A percentile compares a stretch with the other conserved stretches of the same genome.
These are phyloP conservation scores for Mycena alexandri DNA, from an alignment of 768 basidiomycete genomes.

Conservation along the genomic window DNA sequence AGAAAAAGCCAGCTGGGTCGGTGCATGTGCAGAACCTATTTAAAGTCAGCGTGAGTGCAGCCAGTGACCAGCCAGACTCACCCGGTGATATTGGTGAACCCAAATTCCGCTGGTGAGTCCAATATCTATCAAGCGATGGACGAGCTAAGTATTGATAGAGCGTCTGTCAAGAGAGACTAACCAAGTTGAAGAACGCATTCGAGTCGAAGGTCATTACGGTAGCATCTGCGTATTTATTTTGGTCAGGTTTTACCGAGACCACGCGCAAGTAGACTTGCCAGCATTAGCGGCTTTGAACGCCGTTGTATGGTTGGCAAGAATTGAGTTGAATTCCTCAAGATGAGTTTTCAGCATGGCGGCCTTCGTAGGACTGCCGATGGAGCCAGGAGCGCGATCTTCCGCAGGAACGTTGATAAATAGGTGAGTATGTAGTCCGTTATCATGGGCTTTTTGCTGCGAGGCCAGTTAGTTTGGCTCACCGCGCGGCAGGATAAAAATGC, in stretches of 20 bases:
- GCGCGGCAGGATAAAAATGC: slow-evolving; percentile 16
- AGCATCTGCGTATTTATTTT: slow-evolving; percentile 43
- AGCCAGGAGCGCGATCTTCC: slow-evolving; percentile 60
- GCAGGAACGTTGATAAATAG: slow-evolving; percentile 72
- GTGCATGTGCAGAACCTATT: slow-evolving; percentile 64
- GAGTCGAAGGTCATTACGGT: slow-evolving; percentile 64
- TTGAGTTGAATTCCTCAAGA: slow-evolving; percentile 57
- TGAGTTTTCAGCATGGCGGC: slow-evolving; percentile 53
- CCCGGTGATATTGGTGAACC: slow-evolving; percentile 66
- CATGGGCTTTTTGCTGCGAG: slow-evolving; percentile 54
- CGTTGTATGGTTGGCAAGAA: slow-evolving; percentile 51
- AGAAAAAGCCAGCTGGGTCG: slow-evolving; percentile 60
- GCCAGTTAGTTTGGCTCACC: slow-evolving; percentile 1
- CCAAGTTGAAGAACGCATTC: slow-evolving; percentile 60
- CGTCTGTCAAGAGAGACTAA: too few relatives aligned
- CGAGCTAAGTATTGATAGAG: too few relatives aligned
- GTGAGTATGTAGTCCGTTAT: slow-evolving; percentile 58
- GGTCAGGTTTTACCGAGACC: neutral
- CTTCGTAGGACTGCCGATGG: slow-evolving; percentile 50
- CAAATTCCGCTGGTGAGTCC: slow-evolving; percentile 54
- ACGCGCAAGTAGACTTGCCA: slow-evolving; percentile 34
- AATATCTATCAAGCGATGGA: too few relatives aligned
- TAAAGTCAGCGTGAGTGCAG: neutral
- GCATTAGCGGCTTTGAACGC: slow-evolving; percentile 54
- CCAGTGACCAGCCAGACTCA: slow-evolving; percentile 33